phyloP scores from a whole-genome alignment of 73 alveolate species.

The Tetrahymena malaccensis region DNA sequence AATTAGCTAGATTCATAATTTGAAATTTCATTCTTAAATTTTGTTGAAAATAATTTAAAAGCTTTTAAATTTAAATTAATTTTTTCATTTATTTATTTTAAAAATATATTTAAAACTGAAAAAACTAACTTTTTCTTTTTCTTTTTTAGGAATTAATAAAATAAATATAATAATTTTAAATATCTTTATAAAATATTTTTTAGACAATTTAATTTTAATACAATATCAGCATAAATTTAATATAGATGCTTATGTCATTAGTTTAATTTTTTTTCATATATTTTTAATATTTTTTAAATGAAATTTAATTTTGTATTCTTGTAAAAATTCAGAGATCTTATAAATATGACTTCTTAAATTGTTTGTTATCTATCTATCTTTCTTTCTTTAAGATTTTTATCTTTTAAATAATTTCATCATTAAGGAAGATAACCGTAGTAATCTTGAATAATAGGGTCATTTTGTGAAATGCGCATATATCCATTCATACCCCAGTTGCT shows the following conservation, averaged over 20 bases:
- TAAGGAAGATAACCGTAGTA: neutral
- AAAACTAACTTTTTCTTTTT: too few species aligned
- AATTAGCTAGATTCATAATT: too few species aligned
- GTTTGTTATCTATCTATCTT: too few species aligned
- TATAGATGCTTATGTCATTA: neutral
- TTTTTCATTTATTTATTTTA: too few species aligned
- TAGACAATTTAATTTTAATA: too few species aligned
- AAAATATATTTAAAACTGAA: too few species aligned
- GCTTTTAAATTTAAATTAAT: too few species aligned
- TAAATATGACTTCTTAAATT: neutral
- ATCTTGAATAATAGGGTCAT: neutral
- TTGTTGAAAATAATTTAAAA: too few species aligned
- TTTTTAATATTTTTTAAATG: neutral
- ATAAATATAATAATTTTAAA: too few species aligned
- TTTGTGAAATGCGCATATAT: neutral
- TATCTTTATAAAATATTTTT: too few species aligned
- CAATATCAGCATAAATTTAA: neutral
- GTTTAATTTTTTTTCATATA: neutral
- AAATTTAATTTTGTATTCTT: neutral
- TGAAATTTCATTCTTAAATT: too few species aligned
- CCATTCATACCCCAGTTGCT: neutral
- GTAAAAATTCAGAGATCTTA: neutral
- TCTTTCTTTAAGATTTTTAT: neutral
- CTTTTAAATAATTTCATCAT: neutral
- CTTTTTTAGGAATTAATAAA: too few species aligned